Percentiles rank a stretch among this genome's conserved stretches.
Evolutionary conservation across 305 asterid genomes (phyloP).

Genomic region (Nicotiana rustica): DNA sequence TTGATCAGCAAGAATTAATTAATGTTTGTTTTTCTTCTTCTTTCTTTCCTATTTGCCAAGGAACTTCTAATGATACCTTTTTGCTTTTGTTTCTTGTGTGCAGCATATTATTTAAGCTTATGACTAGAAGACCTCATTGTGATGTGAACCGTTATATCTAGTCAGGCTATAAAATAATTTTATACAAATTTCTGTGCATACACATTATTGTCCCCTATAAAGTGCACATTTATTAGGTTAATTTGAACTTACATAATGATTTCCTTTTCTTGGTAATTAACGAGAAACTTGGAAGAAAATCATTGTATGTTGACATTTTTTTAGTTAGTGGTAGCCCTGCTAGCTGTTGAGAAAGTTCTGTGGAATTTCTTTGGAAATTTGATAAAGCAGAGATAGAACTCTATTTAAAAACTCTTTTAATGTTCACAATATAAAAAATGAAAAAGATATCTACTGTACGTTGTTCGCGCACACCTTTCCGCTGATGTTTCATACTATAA

Average conservation of each 20-base stretch:
- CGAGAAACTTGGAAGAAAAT: conserved; percentile 15
- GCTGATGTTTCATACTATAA: background rate
- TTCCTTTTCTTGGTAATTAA: conserved; percentile 4
- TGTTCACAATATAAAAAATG: background rate
- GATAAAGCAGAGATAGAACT: conserved; percentile 4
- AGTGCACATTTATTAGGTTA: background rate
- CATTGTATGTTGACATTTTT: background rate
- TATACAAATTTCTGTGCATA: background rate
- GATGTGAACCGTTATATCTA: background rate
- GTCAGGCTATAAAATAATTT: background rate
- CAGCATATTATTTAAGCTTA: background rate
- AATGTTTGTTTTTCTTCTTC: background rate
- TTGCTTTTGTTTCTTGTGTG: background rate
- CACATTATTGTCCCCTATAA: background rate
- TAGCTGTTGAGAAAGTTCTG: background rate
- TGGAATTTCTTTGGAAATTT: background rate
- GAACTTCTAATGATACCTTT: background rate
- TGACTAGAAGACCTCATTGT: background rate
- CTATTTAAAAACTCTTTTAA: background rate
- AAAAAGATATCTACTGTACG: background rate
- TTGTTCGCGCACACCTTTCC: background rate
- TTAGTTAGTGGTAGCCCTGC: background rate
- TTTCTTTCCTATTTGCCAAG: background rate
- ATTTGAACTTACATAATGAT: background rate
- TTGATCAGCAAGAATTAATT: background rate